Base-by-base conservation (phyloP, 2,329 filamentous ascomycete genomes). In the Cladosporium austrohemisphaericum region DNA sequence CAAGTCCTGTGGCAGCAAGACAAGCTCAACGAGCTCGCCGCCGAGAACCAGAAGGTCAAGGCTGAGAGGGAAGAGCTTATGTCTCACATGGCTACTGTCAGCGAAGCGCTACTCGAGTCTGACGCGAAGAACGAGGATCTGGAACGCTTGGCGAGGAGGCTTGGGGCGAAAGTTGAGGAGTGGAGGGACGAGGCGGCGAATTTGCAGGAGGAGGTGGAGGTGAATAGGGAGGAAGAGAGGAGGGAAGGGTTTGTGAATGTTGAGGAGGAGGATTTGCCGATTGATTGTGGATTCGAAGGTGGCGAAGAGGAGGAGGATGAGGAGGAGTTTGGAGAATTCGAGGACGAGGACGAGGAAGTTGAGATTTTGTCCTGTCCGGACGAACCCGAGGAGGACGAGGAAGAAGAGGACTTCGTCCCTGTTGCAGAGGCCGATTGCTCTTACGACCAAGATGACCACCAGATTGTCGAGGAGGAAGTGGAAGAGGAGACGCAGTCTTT, bases 201-300 rank as follows among this genome's bases (percentile, higher is more conserved):
- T 18, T 23, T 55, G 37, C 40, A 48, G 11, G 55, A 56, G 37
- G 53, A 53, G 44, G 26, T 28, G 23, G 44, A 45, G 40, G 56
- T 51, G 37, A 52, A 54, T 38, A 23, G 20, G 40, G 53, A 32
- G 14, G 54, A 55, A 55, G 2, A 46, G 54, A 41, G 52, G 52
- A 44, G 50, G 47, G 55, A 50, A 26, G 57, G 52, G n/a, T 33
- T 55, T 49, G 23, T 56, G 10, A 43, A 50, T 49, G 23, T 56
- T 13, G 28, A 41, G 31, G 53, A 55, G n/a, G 52, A 49, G 49
- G 57, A 58, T 20, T 57, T 54, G 46, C 54, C 52, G 13, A 19
- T 26, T 16, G 22, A 18, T 14, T 23, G 29, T 11, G 11, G 22
- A 28, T 18, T 18, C 25, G 14, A 29, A 25, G 13, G n/a, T 31